Evolutionary conservation across 1,139 yeast genomes (phyloP).

Genomic region (Taphrina betulina): DNA sequence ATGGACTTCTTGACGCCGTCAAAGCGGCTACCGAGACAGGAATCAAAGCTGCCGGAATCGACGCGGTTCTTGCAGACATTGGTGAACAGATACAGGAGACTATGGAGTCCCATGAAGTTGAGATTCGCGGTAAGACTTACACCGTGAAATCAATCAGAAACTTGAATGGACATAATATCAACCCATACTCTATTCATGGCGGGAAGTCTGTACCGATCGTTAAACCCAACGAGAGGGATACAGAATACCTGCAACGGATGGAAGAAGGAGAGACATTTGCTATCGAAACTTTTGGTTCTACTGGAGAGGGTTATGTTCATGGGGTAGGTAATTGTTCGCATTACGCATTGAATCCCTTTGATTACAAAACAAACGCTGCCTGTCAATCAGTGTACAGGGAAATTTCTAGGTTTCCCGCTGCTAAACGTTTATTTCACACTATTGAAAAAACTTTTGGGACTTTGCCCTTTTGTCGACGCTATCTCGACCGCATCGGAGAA

Average conservation of each 20-base stretch:
- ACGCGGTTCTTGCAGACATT: slow-evolving; percentile 88
- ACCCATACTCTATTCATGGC: slow-evolving; percentile 79
- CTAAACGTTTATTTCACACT: slow-evolving; percentile 62
- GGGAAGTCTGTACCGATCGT: slow-evolving; percentile 97
- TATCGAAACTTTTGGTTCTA: slow-evolving; percentile 94
- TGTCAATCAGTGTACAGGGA: slow-evolving; percentile 53
- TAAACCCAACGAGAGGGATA: slow-evolving; percentile 50
- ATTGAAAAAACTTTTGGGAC: slow-evolving; percentile 87
- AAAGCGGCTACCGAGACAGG: slow-evolving; percentile 94
- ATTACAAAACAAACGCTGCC: slow-evolving; percentile 17
- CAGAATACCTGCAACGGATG: slow-evolving; percentile 89
- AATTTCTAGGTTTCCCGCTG: slow-evolving; percentile 61
- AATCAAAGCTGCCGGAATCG: slow-evolving; percentile 88
- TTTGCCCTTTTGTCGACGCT: slow-evolving; percentile 93
- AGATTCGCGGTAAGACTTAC: slow-evolving; percentile 76
- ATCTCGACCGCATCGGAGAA: slow-evolving; percentile 86
- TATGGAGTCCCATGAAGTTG: slow-evolving; percentile 95
- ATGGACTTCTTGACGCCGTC: slow-evolving; percentile 76
- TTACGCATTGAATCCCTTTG: slow-evolving; percentile 56
- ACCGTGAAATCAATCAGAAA: slow-evolving; percentile 89
- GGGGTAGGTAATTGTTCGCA: slow-evolving; percentile 92
- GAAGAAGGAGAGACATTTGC: slow-evolving; percentile 99
- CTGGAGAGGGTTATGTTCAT: slow-evolving; percentile 88
- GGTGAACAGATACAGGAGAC: slow-evolving; percentile 96
- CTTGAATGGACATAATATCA: slow-evolving; percentile 91